Conservation (phyloP, 192 early-diverging fungal genomes). For the Podila epicladia region DNA sequence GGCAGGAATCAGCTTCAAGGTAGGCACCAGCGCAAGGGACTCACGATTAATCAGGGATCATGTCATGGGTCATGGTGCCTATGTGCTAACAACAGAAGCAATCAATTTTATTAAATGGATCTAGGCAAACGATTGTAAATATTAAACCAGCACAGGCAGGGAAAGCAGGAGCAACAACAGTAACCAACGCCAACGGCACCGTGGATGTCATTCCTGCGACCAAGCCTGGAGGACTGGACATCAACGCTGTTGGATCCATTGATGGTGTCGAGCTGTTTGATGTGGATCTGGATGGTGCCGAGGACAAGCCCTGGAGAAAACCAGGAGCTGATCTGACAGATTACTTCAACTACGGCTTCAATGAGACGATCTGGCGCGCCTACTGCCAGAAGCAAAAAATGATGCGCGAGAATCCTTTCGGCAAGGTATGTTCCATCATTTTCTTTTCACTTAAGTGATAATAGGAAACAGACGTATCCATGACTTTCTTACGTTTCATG, state of each 20-base stretch:
- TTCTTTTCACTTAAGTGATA: not conserved
- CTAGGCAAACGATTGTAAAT: conserved; percentile 54
- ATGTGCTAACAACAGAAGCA: not conserved
- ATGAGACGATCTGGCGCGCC: conserved; percentile 93
- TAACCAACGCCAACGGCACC: conserved; percentile 45
- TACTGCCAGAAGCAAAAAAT: conserved; percentile 95
- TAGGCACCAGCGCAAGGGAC: not conserved
- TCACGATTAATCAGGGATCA: too few species aligned
- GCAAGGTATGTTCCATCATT: conserved; percentile 53
- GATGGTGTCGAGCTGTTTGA: conserved; percentile 89
- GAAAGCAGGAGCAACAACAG: conserved; percentile 44
- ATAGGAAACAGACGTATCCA: not conserved
- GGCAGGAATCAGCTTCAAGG: conserved; percentile 40
- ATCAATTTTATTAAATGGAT: not conserved
- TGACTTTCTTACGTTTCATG: not conserved
- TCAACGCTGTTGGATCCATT: conserved; percentile 78
- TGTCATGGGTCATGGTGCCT: not conserved
- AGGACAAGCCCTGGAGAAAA: conserved; percentile 98
- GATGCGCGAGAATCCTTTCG: conserved; percentile 75
- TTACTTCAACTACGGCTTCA: conserved; percentile 99
- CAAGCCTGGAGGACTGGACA: conserved; percentile 60
- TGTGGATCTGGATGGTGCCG: conserved; percentile 89
- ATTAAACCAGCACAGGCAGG: conserved; percentile 54
- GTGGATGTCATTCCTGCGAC: conserved; percentile 52
- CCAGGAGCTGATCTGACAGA: conserved; percentile 96